Base-by-base conservation (phyloP, 2,329 filamentous ascomycete species). In the Amylocarpus encephaloides region DNA sequence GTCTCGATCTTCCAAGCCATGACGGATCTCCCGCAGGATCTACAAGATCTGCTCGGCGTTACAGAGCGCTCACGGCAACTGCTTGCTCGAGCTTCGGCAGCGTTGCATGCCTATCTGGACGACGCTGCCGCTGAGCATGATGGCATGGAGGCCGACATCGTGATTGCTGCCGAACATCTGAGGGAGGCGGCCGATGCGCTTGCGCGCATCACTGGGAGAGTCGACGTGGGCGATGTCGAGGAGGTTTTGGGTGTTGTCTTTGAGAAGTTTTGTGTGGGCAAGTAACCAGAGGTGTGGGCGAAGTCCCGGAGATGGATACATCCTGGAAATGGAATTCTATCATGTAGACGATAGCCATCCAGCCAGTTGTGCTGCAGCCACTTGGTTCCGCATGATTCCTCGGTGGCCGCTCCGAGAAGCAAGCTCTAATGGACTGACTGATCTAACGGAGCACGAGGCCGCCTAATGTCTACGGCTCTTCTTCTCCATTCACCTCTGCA, bases 171-270 rank as follows among this genome's bases (percentile, higher is more conserved):
- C 0, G 93, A 98, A 68, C 82, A 91, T 64, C 74, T 98, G 49
- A 83, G 93, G 39, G 82, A 80, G 58, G 91, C 90, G 11, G 90
- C 88, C 1, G 80, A 84, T 46, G 84, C 82, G 55, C 74, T 96
- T n/a, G 86, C 89, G 1, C 81, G 83, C 50, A 95, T 97, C 61
- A 97, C 90, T 1, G 93, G 93, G 0, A 81, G 81, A 49, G 91
- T 90, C 1, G 88, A 90, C 61, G 80, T 79, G 36, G 88, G 90
- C 2, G 92, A 97, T 68, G 89, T 97, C 13, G 92, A 98, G 66
- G 93, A 97, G 65, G 88, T 98, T 6, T 71, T 98, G 40, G 93
- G 93, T 0, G 91, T 98, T 18, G 91, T 98, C 3, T 98, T 98
- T 71, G 92, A 97, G 68, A 97, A 95, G 88, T 64, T 65, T 48